These are phyloP conservation scores for Scenedesmus sp. DNA, from an alignment of 163 green algal species.

Conservation along the genomic window DNA sequence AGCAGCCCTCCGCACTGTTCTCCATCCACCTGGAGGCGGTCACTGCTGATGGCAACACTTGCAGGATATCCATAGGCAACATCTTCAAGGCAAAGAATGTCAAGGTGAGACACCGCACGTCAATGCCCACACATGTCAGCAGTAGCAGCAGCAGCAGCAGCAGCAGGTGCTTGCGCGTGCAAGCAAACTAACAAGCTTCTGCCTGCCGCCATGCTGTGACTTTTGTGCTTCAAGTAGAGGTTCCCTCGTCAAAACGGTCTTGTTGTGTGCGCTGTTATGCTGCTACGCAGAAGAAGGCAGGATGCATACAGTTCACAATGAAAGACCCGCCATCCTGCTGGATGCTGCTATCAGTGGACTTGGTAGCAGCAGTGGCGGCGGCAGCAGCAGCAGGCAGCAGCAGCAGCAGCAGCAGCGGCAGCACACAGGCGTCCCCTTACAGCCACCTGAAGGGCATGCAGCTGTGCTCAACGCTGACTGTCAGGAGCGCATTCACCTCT, in stretches of 20 bases:
- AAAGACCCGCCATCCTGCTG: constrained; percentile 29
- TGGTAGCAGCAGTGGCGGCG: constrained; percentile 61
- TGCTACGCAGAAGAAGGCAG: constrained; percentile 37
- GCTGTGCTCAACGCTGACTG: constrained; percentile 77
- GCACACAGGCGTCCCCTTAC: constrained; percentile 50
- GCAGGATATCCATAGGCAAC: constrained; percentile 79
- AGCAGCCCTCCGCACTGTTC: constrained; percentile 53
- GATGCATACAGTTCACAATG: constrained; percentile 39
- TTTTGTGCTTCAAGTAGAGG: background rate
- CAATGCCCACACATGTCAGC: background rate
- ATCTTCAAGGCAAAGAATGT: constrained; percentile 56
- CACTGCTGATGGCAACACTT: constrained; percentile 64
- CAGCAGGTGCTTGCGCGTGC: background rate
- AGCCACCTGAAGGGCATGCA: constrained; percentile 67
- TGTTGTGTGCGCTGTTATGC: background rate
- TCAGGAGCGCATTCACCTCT: constrained; percentile 76
- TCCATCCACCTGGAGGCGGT: constrained; percentile 76
- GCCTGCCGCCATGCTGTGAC: too few species aligned
- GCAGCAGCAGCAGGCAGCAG: constrained; percentile 54
- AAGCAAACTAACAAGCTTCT: too few species aligned
- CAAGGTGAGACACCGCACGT: constrained; percentile 38
- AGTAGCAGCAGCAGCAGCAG: background rate
- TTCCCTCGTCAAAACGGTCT: background rate
- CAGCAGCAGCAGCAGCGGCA: constrained; percentile 52
- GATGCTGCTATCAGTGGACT: constrained; percentile 78